Evolutionary conservation across 2,329 filamentous ascomycete genomes (phyloP).

Genomic region (Leptographium flavum): DNA sequence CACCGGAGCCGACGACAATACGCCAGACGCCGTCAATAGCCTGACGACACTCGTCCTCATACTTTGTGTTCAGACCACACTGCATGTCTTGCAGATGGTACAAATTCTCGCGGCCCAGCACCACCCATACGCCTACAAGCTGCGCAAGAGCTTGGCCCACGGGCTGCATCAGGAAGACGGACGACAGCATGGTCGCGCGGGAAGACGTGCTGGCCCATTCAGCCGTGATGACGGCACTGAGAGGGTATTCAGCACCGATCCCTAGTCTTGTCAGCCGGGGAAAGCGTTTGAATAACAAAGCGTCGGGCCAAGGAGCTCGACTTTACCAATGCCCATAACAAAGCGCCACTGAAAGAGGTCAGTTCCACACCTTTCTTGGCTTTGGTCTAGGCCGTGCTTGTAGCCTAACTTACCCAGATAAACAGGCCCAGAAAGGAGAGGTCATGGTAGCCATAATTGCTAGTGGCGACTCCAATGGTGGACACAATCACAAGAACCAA

Average conservation of each 20-base stretch:
- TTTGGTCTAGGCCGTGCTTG: too few species aligned
- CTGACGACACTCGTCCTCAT: constrained; percentile 30
- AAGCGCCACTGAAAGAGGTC: constrained; percentile 28
- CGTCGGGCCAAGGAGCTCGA: not conserved
- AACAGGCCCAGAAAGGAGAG: constrained; percentile 36
- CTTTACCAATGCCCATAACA: constrained; percentile 35
- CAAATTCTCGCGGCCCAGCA: constrained; percentile 29
- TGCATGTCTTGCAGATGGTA: constrained; percentile 28
- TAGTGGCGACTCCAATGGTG: constrained; percentile 41
- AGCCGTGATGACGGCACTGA: constrained; percentile 52
- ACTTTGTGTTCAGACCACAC: constrained; percentile 30
- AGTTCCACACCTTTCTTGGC: too few species aligned
- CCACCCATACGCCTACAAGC: constrained; percentile 40
- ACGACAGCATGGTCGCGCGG: constrained; percentile 52
- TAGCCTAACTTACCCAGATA: constrained; percentile 25
- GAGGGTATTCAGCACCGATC: constrained; percentile 54
- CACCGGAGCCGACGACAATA: constrained; percentile 51
- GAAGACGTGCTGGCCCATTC: constrained; percentile 50
- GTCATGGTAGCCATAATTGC: constrained; percentile 32
- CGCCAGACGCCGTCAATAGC: constrained; percentile 50
- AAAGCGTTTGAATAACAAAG: not conserved
- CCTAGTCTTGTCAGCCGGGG: constrained; percentile 20
- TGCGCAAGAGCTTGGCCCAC: constrained; percentile 52
- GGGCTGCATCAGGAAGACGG: constrained; percentile 56
- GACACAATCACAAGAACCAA: constrained; percentile 40